These are phyloP conservation scores for Monosporozyma unispora DNA, from an alignment of 805 yeast genomes.

Conservation along the genomic window DNA sequence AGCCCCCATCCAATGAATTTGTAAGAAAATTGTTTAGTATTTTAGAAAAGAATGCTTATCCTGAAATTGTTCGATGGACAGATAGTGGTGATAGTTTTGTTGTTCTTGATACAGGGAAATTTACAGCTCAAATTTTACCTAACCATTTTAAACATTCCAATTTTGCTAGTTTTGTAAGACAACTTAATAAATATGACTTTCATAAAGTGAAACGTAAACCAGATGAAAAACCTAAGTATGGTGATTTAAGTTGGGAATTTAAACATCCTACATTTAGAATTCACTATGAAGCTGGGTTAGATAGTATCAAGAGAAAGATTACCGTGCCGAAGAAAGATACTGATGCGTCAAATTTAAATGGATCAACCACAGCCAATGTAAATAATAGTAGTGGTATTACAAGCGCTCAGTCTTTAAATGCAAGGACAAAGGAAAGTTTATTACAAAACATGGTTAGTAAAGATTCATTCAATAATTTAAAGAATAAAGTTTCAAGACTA, in stretches of 20 bases:
- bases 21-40: slow-evolving; percentile 73
- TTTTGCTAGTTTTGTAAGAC: slow-evolving; percentile 91
- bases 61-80: slow-evolving; percentile 78
- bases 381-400: slow-evolving; percentile 17
- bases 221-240: slow-evolving; percentile 52
- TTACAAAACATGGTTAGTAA: slow-evolving; percentile 20
- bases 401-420: slow-evolving; percentile 10
- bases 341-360: slow-evolving; percentile 9
- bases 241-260: slow-evolving; percentile 89
- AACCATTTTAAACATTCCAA: slow-evolving; percentile 90
- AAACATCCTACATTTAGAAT: slow-evolving; percentile 80
- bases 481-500: slow-evolving; percentile 30
- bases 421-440: neutral
- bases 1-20: slow-evolving; percentile 55
- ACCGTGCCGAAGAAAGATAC: slow-evolving; percentile 45
- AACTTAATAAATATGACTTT: slow-evolving; percentile 92
- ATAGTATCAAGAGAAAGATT: slow-evolving; percentile 78
- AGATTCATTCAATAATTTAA: slow-evolving; percentile 24
- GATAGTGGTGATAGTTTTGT: slow-evolving; percentile 78
- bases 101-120: slow-evolving; percentile 81
- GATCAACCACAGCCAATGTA: slow-evolving; percentile 21
- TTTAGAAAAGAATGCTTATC: slow-evolving; percentile 74
- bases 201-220: slow-evolving; percentile 80
- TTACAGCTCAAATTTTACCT: slow-evolving; percentile 82
- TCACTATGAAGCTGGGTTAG: slow-evolving; percentile 70